Evolutionary conservation across 2,329 filamentous ascomycete species (phyloP).

Genomic region (Sclerotinia trifoliorum): DNA sequence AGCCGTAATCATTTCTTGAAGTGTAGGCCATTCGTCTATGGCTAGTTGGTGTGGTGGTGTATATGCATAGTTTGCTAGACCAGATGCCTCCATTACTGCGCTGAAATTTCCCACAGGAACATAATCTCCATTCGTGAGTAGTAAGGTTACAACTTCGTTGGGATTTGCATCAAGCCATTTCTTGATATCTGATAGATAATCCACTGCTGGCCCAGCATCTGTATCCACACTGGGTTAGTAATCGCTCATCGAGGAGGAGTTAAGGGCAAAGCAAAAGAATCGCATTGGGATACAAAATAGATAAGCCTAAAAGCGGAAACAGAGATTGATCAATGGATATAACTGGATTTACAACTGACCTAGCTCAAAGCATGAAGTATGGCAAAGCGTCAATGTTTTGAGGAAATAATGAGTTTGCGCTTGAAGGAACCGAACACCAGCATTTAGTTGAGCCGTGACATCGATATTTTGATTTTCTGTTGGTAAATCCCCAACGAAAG

Average conservation of each 20-base stretch:
- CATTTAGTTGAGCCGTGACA: slow-evolving; percentile 58
- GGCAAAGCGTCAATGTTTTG: slow-evolving; percentile 35
- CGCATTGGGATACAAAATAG: background rate
- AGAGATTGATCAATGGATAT: too few species aligned
- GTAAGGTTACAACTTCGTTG: slow-evolving; percentile 60
- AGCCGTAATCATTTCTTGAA: slow-evolving; percentile 61
- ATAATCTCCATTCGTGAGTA: slow-evolving; percentile 63
- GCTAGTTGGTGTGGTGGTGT: slow-evolving; percentile 39
- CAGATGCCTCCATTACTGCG: slow-evolving; percentile 30
- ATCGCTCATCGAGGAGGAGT: background rate
- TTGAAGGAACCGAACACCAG: slow-evolving; percentile 65
- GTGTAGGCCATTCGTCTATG: slow-evolving; percentile 65
- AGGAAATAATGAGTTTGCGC: slow-evolving; percentile 47
- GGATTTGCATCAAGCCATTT: slow-evolving; percentile 58
- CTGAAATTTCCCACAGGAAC: slow-evolving; percentile 56
- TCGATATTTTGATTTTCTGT: slow-evolving; percentile 56
- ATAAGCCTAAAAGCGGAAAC: too few species aligned
- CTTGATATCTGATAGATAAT: slow-evolving; percentile 56
- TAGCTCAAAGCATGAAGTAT: slow-evolving; percentile 13
- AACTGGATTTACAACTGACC: background rate
- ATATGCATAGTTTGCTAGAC: slow-evolving; percentile 35
- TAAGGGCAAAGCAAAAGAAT: too few species aligned
- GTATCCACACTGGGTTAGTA: background rate
- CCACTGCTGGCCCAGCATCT: slow-evolving; percentile 55
- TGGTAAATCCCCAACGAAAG: slow-evolving; percentile 37